Evolutionary conservation across 1,284 basidiomycete species (phyloP), one percentile per base, ranked within the genome.

Genomic region (Rhodotorula sp.): DNA sequence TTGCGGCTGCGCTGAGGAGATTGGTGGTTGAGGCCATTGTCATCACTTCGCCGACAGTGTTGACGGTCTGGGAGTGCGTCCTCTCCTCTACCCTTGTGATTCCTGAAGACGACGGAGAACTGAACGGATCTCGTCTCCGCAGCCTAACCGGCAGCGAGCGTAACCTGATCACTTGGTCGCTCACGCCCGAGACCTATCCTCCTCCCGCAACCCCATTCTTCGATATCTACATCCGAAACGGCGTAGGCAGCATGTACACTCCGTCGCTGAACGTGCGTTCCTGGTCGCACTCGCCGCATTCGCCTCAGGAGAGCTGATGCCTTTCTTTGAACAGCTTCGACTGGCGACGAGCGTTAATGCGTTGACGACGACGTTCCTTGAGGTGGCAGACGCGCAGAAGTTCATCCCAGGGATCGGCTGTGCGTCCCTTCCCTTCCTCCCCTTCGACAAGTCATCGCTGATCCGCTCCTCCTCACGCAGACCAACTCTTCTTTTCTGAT

Each of bases 161-260:
- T 20, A 58, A 52, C 20, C 48, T 34, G 15, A 56, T 70, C 24
- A 15, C 44, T n/a, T 70, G 69, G 69, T 55, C 48, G 11, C 51
- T 70, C 18, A 50, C 55, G n/a, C 69, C 69, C 10, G 55, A n/a
- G 31, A 70, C 69, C 3, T 56, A 46, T n/a, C 69, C 69, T 11
- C 55, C 66, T 2, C 69, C 69, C 0, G 26, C 55, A 15, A 65
- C 62, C 1, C 51, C n/a, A 40, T 64, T 54, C 30, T 62, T 73
- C 40, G 64, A 67, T 26, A 58, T 73, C 47, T 73, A 60, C 55
- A 50, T 73, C 20, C 66, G 72, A 3, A 71, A 73, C 37, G 61
- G 72, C 37, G 48, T 80, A 85, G 69, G 89, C 85, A 48, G 89
- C n/a, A 64, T 73, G 57, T 73, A 73, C 47, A 24, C 30, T 13